Evolutionary conservation across 2,329 filamentous ascomycete genomes (phyloP), one percentile per base, ranked within the genome.

Genomic region (Ophiostoma populinum): DNA sequence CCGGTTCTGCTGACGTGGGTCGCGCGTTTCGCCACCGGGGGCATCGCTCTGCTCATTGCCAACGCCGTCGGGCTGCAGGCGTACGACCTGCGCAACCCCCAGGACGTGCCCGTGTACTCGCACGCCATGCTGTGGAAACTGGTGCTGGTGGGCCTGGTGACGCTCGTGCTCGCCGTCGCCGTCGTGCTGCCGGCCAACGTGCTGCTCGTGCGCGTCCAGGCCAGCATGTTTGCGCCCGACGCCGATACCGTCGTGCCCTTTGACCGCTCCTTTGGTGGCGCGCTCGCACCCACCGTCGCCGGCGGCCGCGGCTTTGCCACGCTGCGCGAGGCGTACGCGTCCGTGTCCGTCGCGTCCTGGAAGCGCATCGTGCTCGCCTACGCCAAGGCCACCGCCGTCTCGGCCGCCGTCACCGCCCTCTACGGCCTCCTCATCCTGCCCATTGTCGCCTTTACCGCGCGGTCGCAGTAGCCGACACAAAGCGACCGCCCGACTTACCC

Each of bases 201-300:
- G 21, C 70, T 81, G 16, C 70, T 92, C 40, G 65, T 79, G 44
- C 82, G 87, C 42, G 75, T 93, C 24, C 83, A 92, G 52, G 85
- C 86, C 6, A 87, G 81, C 32, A 73, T 93, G 46, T 71, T 95
- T 3, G 71, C 83, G 1, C 76, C 82, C 40, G 75, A 81, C 13
- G 69, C 85, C 45, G 78, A 92, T 57, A 74, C 81, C 18, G 80
- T 94, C 43, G 75, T 95, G 24, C 77, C 82, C 21, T 93, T 95
- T 48, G 87, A 95, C 62, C 80, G 85, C 44, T 77, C 76, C 20
- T 92, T 92, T 49, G 71, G 68, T 43, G 81, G 81, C 46, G 78
- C 75, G 51, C 70, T 87, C 19, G 70, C 77, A 43, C 75, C 80
- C n/a, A 68, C 70, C 40, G 65, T 83, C 33, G 61, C 83, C n/a